Evolutionary conservation across 345 rosid genomes (phyloP).

Genomic region (Euclidium syriacum): DNA sequence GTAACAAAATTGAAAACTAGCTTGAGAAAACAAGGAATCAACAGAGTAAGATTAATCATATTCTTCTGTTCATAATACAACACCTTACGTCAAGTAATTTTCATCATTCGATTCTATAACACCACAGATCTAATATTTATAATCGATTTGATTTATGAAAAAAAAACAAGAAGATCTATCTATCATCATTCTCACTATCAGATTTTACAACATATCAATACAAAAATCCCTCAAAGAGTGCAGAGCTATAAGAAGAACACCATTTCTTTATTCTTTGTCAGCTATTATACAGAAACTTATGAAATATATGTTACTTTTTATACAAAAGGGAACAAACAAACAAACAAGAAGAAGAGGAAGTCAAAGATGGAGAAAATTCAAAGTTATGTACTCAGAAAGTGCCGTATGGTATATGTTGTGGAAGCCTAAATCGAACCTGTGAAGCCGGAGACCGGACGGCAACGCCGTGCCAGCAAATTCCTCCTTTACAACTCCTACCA

Average conservation of each 20-base stretch:
- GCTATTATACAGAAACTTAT: slow-evolving; percentile 16
- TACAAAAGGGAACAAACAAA: neutral
- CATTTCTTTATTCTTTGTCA: slow-evolving; percentile 7
- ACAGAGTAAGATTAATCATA: neutral
- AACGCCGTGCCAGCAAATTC: slow-evolving; percentile 99
- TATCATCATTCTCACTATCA: neutral
- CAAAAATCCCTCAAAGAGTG: neutral
- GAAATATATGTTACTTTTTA: neutral
- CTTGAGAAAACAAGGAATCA: neutral
- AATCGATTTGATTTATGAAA: neutral
- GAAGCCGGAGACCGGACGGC: slow-evolving; percentile 91
- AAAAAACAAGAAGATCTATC: slow-evolving; percentile 1
- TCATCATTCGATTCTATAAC: neutral
- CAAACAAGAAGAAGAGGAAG: neutral
- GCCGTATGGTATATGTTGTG: slow-evolving; percentile 43
- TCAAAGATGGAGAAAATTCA: neutral
- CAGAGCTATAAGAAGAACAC: slow-evolving; percentile 4
- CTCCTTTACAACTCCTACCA: slow-evolving; percentile 78
- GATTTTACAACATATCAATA: slow-evolving; percentile 20
- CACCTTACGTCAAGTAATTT: no score
- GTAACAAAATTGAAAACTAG: neutral
- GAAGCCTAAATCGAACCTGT: slow-evolving; percentile 87
- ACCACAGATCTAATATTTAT: neutral
- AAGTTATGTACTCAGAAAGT: slow-evolving; percentile 21
- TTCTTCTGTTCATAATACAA: no score